phyloP scores from a whole-genome alignment of 495 filamentous ascomycete species.

The Xylaria curta region DNA sequence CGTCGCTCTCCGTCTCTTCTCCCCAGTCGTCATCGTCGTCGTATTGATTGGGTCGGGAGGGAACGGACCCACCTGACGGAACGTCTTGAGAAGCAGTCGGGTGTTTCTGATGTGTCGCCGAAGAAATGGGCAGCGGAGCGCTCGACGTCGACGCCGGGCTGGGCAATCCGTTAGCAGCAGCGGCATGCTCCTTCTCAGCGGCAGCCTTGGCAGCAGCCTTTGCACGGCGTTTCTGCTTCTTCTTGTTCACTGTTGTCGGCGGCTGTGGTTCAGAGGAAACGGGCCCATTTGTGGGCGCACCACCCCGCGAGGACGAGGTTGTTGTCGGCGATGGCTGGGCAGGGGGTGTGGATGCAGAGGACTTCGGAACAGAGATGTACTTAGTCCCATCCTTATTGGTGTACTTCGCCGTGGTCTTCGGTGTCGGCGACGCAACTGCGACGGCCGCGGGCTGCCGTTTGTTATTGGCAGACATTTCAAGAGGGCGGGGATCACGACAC shows the following conservation, averaged over 20 bases:
- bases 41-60: slow-evolving; percentile 39
- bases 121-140: slow-evolving; percentile 35
- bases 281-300: slow-evolving; percentile 37
- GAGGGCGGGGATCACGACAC: slow-evolving; percentile 34
- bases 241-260: slow-evolving; percentile 73
- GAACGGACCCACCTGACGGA: slow-evolving; percentile 23
- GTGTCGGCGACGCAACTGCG: slow-evolving; percentile 44
- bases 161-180: slow-evolving; percentile 49
- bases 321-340: slow-evolving; percentile 56
- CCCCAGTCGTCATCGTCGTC: slow-evolving; percentile 54
- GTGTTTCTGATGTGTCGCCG: slow-evolving; percentile 38
- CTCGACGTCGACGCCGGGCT: slow-evolving; percentile 44
- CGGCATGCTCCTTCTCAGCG: slow-evolving; percentile 46
- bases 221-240: slow-evolving; percentile 86
- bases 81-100: slow-evolving; percentile 36
- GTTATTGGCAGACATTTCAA: slow-evolving; percentile 59
- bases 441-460: slow-evolving; percentile 51
- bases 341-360: slow-evolving; percentile 56
- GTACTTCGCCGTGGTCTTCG: slow-evolving; percentile 61
- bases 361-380: slow-evolving; percentile 70
- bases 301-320: slow-evolving; percentile 41
- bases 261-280: slow-evolving; percentile 33
- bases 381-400: slow-evolving; percentile 73
- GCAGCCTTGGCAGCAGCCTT: slow-evolving; percentile 79
- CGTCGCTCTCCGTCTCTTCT: slow-evolving; percentile 54